Evolutionary conservation across 2,329 filamentous ascomycete species (phyloP).

Genomic region (Cytospora piceicola): DNA sequence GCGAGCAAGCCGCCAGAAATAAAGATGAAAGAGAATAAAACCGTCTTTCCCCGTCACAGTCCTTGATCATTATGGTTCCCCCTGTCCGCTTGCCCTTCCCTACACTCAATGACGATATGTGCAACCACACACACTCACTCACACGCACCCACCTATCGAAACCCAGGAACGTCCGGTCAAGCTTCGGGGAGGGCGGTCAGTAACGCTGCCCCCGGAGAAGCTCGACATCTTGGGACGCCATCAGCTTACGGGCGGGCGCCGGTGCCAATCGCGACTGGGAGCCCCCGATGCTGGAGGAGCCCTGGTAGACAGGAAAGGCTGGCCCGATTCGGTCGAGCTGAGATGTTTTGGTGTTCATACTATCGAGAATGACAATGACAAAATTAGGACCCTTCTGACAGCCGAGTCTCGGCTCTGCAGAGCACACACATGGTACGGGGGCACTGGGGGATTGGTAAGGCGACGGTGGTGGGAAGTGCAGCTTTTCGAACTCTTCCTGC

Average conservation of each 20-base stretch:
- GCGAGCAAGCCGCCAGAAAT: neutral
- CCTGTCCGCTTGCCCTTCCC: neutral
- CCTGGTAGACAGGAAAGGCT: neutral
- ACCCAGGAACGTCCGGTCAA: neutral
- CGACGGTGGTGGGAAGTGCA: neutral
- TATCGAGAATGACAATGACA: neutral
- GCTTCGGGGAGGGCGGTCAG: neutral
- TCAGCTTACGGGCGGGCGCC: conserved; percentile 1
- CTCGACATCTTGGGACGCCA: neutral
- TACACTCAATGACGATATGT: neutral
- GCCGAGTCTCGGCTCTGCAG: neutral
- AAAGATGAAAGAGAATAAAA: neutral
- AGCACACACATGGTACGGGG: too few species aligned
- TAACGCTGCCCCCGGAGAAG: neutral
- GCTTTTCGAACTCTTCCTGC: neutral
- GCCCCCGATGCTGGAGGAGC: neutral
- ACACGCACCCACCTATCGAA: neutral
- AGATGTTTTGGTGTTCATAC: neutral
- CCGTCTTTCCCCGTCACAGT: neutral
- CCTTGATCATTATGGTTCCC: neutral
- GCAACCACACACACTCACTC: conserved; percentile 2
- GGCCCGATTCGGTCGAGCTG: conserved; percentile 1
- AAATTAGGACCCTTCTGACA: neutral
- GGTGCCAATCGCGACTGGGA: neutral
- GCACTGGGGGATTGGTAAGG: neutral